Evolutionary conservation across 1,284 basidiomycete species (phyloP).

Genomic region (Naganishia cerealis): DNA sequence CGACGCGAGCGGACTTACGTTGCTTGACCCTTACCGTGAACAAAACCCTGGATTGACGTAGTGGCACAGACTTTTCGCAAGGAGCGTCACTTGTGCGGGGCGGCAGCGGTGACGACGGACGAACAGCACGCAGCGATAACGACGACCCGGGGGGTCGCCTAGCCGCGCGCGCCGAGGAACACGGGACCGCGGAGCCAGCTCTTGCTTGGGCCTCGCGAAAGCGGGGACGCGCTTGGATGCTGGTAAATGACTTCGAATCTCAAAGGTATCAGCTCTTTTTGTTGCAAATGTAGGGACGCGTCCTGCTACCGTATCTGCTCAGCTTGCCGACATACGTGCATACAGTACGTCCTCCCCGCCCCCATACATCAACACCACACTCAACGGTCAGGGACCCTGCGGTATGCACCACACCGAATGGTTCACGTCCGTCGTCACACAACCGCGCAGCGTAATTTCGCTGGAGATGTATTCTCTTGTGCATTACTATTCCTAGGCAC

Average conservation of each 20-base stretch:
- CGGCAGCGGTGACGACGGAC: neutral
- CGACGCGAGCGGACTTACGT: conserved; percentile 18
- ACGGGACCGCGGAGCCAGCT: neutral
- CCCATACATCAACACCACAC: no score
- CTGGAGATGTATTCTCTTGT: no score
- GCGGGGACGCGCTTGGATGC: neutral
- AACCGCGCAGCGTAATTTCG: no score
- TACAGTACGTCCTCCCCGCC: no score
- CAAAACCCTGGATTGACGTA: conserved; percentile 21
- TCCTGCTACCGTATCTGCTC: no score
- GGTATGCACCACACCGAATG: no score
- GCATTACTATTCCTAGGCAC: no score
- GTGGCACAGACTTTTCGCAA: conserved; percentile 27
- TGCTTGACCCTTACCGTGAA: conserved; percentile 28
- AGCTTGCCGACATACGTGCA: no score
- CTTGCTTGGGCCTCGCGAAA: neutral
- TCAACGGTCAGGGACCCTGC: no score
- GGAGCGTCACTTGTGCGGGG: conserved; percentile 11
- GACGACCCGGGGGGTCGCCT: neutral
- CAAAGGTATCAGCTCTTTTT: neutral
- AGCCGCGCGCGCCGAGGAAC: neutral
- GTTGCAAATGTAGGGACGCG: no score
- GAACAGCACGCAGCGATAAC: conserved; percentile 1
- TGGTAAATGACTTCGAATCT: neutral
- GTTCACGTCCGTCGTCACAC: no score